These are phyloP conservation scores for Colletotrichum abscissum DNA, from an alignment of 2,329 filamentous ascomycete genomes.

Conservation along the genomic window DNA sequence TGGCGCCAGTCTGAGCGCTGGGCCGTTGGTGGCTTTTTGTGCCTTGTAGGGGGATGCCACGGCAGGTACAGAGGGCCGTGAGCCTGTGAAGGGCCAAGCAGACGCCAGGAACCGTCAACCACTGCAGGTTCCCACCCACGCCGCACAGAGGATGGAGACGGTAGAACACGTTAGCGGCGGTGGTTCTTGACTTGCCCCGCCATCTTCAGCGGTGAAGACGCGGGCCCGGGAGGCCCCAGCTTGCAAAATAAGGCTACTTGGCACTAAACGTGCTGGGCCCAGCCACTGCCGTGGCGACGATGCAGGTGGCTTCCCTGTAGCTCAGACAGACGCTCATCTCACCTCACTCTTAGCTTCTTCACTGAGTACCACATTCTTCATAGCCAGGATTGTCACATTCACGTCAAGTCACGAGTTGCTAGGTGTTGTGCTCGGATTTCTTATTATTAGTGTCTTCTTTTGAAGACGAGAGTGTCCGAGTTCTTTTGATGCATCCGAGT, in stretches of 20 bases:
- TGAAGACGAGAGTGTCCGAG: neutral
- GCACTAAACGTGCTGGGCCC: slow-evolving; percentile 4
- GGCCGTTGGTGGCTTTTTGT: neutral
- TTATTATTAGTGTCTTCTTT: neutral
- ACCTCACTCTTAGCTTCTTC: neutral
- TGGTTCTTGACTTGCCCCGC: neutral
- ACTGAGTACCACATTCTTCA: neutral
- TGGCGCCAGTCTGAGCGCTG: slow-evolving; percentile 18
- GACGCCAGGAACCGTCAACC: slow-evolving; percentile 10
- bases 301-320: slow-evolving; percentile 8
- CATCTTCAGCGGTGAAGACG: slow-evolving; percentile 24
- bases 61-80: too few species aligned
- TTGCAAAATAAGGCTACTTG: neutral
- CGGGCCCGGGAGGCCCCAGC: slow-evolving; percentile 30
- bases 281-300: slow-evolving; percentile 6
- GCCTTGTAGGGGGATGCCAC: neutral
- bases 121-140: neutral
- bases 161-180: neutral
- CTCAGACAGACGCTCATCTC: neutral
- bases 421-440: neutral
- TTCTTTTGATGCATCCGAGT: neutral
- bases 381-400: neutral
- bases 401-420: neutral
- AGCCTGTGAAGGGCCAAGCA: neutral
- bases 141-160: neutral